These are phyloP conservation scores for Aspergillus intermedius DNA, from an alignment of 2,329 filamentous ascomycete species.

Conservation along the genomic window DNA sequence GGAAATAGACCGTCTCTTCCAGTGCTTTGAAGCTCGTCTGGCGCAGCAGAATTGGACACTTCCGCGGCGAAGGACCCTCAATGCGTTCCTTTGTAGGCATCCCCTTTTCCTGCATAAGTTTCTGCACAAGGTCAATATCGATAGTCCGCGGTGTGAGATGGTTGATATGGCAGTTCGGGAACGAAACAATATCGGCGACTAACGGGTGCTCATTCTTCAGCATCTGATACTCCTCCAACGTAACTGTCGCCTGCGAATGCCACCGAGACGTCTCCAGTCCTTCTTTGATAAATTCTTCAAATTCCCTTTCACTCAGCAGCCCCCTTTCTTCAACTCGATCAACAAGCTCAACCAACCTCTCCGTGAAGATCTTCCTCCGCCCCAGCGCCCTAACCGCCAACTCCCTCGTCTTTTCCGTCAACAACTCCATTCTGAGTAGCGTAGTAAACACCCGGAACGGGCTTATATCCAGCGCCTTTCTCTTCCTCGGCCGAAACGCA, in stretches of 20 bases:
- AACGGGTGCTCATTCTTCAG: constrained; percentile 43
- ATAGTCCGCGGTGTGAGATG: constrained; percentile 49
- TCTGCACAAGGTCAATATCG: constrained; percentile 43
- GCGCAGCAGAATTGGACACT: constrained; percentile 43
- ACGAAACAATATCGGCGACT: constrained; percentile 43
- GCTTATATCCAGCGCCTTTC: constrained; percentile 32
- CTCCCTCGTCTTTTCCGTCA: constrained; percentile 27
- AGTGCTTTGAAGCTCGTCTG: constrained; percentile 51
- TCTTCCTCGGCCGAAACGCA: constrained; percentile 41
- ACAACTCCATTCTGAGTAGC: constrained; percentile 37
- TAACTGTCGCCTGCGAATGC: constrained; percentile 37
- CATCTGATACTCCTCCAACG: constrained; percentile 36
- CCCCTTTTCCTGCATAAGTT: constrained; percentile 35
- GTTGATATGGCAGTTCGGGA: constrained; percentile 46
- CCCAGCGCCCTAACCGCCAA: constrained; percentile 30
- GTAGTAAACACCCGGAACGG: constrained; percentile 44
- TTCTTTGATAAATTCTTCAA: constrained; percentile 36
- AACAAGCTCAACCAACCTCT: constrained; percentile 33
- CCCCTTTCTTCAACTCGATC: constrained; percentile 27
- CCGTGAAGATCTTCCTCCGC: constrained; percentile 39
- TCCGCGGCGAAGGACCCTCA: constrained; percentile 45
- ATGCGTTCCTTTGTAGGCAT: constrained; percentile 45
- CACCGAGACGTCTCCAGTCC: constrained; percentile 45
- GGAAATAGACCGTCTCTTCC: constrained; percentile 44
- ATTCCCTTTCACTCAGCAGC: constrained; percentile 24